Evolutionary conservation across 441 rosid species (phyloP).

Genomic region (Raphanus hybrid): DNA sequence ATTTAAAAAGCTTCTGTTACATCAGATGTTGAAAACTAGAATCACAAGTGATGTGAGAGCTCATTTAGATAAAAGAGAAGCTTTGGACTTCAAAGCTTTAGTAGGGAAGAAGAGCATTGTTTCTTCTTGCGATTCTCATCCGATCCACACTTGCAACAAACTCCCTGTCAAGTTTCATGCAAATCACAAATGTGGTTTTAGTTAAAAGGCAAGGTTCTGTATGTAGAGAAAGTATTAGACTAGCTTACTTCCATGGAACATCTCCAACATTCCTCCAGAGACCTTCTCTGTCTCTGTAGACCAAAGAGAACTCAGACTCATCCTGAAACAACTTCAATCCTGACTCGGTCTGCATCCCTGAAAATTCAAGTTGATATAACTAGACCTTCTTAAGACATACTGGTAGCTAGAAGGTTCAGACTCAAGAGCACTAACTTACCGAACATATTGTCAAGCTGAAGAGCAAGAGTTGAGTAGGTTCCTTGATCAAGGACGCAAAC

Average conservation of each 20-base stretch:
- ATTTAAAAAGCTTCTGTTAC: conserved; percentile 30
- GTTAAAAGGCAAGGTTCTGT: background rate
- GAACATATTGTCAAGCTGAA: conserved; percentile 78
- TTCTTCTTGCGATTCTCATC: conserved; percentile 59
- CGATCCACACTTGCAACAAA: conserved; percentile 61
- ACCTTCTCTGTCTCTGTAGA: conserved; percentile 64
- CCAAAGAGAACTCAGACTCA: conserved; percentile 64
- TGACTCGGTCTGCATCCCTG: conserved; percentile 59
- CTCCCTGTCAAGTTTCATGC: conserved; percentile 51
- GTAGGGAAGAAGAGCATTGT: conserved; percentile 31
- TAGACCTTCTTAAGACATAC: background rate
- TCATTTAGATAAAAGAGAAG: conserved; percentile 17
- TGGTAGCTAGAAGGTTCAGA: conserved; percentile 24
- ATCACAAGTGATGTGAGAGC: conserved; percentile 28
- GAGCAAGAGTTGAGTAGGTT: conserved; percentile 63
- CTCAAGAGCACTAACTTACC: conserved; percentile 46
- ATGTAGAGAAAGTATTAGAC: background rate
- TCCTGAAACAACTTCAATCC: conserved; percentile 64
- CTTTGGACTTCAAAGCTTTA: conserved; percentile 21
- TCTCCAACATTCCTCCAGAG: conserved; percentile 76
- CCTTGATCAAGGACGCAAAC: conserved; percentile 61
- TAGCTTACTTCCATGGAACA: conserved; percentile 80
- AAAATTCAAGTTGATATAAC: conserved; percentile 27
- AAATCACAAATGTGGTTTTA: background rate
- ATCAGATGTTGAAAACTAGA: conserved; percentile 22